Evolutionary conservation across 192 early-diverging fungal species (phyloP).

Genomic region (Geosiphon pyriformis): DNA sequence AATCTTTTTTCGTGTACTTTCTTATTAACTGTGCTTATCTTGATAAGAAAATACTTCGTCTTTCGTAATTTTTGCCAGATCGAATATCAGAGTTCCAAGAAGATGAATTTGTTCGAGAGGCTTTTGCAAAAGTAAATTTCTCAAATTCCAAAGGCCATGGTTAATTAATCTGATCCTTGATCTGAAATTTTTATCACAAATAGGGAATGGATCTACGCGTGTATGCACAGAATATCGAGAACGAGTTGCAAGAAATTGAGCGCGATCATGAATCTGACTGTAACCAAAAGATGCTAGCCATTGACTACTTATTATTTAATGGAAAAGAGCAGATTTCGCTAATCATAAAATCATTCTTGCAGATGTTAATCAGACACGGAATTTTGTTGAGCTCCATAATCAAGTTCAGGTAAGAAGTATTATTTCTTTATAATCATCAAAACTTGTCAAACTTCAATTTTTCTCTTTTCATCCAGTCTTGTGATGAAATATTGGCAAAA

Average conservation of each 20-base stretch:
- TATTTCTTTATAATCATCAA: background rate
- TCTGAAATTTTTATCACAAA: background rate
- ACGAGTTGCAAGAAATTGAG: constrained; percentile 66
- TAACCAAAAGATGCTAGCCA: constrained; percentile 32
- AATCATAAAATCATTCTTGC: background rate
- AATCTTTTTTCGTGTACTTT: background rate
- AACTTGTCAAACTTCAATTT: constrained; percentile 8
- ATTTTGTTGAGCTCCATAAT: constrained; percentile 59
- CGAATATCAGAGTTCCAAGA: constrained; percentile 71
- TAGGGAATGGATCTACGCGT: constrained; percentile 81
- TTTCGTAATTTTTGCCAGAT: constrained; percentile 32
- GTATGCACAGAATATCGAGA: constrained; percentile 73
- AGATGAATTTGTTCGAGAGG: constrained; percentile 78
- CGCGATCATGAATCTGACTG: constrained; percentile 64
- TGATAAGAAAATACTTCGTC: background rate
- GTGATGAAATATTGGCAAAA: constrained; percentile 70
- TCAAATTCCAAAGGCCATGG: background rate
- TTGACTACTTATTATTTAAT: too few species aligned
- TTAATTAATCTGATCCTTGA: background rate
- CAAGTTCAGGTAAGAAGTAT: constrained; percentile 53
- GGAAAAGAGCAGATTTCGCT: too few species aligned
- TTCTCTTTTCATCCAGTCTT: constrained; percentile 35
- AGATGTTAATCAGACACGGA: constrained; percentile 54
- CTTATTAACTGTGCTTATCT: background rate
- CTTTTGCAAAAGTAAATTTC: constrained; percentile 58